A percentile compares a stretch with the other conserved stretches of the same genome.
These are phyloP conservation scores for Linum usitatissimum DNA, from an alignment of 345 rosid species.

Conservation along the genomic window DNA sequence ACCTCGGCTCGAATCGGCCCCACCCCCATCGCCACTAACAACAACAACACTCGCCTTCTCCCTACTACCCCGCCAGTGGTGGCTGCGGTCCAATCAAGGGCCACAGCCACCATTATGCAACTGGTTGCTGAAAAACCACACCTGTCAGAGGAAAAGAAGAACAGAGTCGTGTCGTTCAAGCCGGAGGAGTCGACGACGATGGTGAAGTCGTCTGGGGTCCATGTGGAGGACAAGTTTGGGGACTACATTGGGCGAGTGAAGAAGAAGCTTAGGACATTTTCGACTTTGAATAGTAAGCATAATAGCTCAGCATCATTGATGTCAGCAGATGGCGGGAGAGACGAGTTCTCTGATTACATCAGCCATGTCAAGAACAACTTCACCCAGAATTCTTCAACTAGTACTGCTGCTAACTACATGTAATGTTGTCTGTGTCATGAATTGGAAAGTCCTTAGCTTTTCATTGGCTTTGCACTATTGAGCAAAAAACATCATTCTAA, in stretches of 20 bases:
- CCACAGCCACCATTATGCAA: slow-evolving; percentile 1
- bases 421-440: no score
- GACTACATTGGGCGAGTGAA: slow-evolving; percentile 19
- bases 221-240: slow-evolving; percentile 18
- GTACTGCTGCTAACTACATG: background rate
- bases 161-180: background rate
- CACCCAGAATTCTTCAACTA: background rate
- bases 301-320: no score
- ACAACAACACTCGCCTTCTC: background rate
- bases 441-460: no score
- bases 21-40: slow-evolving; percentile 4
- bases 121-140: background rate
- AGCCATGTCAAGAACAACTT: background rate
- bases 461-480: no score
- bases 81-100: background rate
- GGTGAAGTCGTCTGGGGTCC: background rate
- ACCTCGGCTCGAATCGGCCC: slow-evolving; percentile 14
- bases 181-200: background rate
- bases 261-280: slow-evolving; percentile 18
- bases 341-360: background rate
- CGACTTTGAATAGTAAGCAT: slow-evolving; percentile 4
- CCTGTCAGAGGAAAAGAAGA: background rate
- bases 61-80: background rate
- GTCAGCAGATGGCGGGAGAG: slow-evolving; percentile 4
- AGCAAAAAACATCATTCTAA: no score